Evolutionary conservation across 2,329 filamentous ascomycete genomes (phyloP).

Genomic region (Xenoacremonium recifei): DNA sequence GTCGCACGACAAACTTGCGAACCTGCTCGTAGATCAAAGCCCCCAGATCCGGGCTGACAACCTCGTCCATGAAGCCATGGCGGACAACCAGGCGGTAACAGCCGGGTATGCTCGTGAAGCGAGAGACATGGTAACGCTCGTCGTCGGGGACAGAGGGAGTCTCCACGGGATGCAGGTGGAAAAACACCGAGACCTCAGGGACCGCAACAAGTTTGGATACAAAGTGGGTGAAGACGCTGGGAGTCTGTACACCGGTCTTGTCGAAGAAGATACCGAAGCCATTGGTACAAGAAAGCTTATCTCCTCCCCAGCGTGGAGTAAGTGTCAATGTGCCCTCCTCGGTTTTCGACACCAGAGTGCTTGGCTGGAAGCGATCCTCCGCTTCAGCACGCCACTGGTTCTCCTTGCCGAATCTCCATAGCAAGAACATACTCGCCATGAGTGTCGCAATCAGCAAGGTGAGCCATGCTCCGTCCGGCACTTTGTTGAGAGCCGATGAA

Average conservation of each 20-base stretch:
- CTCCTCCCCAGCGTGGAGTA: background rate
- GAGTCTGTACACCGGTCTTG: background rate
- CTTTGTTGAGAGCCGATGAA: background rate
- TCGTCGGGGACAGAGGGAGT: background rate
- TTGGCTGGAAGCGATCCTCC: background rate
- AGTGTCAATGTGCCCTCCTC: background rate
- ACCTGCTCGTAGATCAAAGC: background rate
- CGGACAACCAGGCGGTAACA: background rate
- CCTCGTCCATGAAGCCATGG: background rate
- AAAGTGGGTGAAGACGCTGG: background rate
- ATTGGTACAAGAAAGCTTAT: background rate
- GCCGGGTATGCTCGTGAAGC: background rate
- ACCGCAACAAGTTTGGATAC: background rate
- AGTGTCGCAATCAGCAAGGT: background rate
- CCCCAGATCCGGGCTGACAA: background rate
- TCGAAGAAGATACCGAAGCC: background rate
- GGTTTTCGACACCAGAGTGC: background rate
- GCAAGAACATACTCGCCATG: background rate
- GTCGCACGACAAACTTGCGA: background rate
- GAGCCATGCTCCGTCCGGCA: background rate
- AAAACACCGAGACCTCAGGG: background rate
- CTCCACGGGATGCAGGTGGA: background rate
- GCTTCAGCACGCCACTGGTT: background rate
- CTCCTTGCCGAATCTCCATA: background rate
- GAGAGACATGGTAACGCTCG: background rate